phyloP scores from a whole-genome alignment of 1,284 basidiomycete genomes.

The Microstroma glucosiphilum region DNA sequence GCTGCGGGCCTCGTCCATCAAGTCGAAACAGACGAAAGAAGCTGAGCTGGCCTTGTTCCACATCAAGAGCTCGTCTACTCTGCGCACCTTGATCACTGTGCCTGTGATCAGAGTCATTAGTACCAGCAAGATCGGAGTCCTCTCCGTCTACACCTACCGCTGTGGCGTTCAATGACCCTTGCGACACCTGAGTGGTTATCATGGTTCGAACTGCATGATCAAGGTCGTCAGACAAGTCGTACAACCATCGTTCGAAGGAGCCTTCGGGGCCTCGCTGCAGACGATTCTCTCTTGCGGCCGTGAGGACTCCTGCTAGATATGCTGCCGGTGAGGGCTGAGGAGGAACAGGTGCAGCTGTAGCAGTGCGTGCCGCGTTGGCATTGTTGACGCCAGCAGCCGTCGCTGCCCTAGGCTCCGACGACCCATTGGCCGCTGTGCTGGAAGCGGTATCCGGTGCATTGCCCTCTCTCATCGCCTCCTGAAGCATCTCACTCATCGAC shows the following conservation, averaged over 20 bases:
- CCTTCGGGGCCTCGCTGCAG: background rate
- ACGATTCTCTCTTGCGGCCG: background rate
- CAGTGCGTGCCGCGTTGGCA: too few species aligned
- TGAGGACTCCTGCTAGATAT: background rate
- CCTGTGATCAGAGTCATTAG: too few species aligned
- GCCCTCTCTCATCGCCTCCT: constrained; percentile 6
- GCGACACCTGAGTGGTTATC: background rate
- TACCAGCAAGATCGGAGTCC: too few species aligned
- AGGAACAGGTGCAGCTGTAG: too few species aligned
- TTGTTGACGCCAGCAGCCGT: too few species aligned
- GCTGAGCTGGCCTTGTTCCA: constrained; percentile 38
- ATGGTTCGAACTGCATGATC: background rate
- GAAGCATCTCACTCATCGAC: constrained; percentile 3
- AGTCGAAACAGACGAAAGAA: constrained; percentile 48
- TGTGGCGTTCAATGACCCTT: too few species aligned
- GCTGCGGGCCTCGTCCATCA: constrained; percentile 12
- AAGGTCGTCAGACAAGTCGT: background rate
- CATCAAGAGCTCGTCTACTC: constrained; percentile 26
- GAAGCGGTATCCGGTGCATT: too few species aligned
- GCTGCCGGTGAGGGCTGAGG: background rate
- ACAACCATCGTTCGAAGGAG: background rate
- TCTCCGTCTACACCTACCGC: too few species aligned
- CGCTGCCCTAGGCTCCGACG: too few species aligned
- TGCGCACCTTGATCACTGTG: too few species aligned
- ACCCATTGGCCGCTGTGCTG: too few species aligned